Evolutionary conservation across 2,329 filamentous ascomycete genomes (phyloP).

Genomic region (Aspergillus chevalieri): DNA sequence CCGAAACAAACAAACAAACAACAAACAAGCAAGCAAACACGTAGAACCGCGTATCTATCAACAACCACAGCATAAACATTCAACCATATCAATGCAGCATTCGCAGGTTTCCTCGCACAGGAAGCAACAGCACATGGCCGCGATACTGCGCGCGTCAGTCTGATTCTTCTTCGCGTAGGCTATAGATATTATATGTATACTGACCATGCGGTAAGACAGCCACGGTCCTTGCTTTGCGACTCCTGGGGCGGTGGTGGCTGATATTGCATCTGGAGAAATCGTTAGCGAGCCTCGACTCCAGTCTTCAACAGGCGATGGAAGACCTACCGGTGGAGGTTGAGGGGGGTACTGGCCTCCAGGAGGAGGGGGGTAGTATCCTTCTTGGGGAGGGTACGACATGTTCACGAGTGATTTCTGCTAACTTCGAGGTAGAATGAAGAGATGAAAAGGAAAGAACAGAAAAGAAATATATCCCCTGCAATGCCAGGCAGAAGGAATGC

Average conservation of each 20-base stretch:
- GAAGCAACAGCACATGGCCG: constrained; percentile 17
- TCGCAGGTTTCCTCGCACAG: constrained; percentile 16
- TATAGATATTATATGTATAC: neutral
- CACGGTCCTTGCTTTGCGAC: constrained; percentile 11
- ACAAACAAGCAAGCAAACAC: neutral
- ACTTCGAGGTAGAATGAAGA: neutral
- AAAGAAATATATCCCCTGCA: neutral
- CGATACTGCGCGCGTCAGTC: constrained; percentile 5
- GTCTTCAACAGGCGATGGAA: neutral
- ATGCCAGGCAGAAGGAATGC: constrained; percentile 10
- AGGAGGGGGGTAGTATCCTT: constrained; percentile 12
- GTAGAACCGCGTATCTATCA: neutral
- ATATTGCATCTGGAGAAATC: constrained; percentile 10
- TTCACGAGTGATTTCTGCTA: neutral
- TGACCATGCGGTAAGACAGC: constrained; percentile 14
- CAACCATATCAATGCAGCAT: constrained; percentile 13
- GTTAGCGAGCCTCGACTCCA: neutral
- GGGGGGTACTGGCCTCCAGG: constrained; percentile 10
- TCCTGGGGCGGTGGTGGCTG: constrained; percentile 9
- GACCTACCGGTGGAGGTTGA: constrained; percentile 2
- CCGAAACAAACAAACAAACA: neutral
- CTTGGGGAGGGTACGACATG: constrained; percentile 7
- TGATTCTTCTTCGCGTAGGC: neutral
- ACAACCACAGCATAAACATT: constrained; percentile 12
- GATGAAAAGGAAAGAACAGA: constrained; percentile 1